A percentile compares a stretch with the other conserved stretches of the same genome.
These are phyloP conservation scores for Fraxinus anomala DNA, from an alignment of 257 asterid genomes.

Conservation along the genomic window DNA sequence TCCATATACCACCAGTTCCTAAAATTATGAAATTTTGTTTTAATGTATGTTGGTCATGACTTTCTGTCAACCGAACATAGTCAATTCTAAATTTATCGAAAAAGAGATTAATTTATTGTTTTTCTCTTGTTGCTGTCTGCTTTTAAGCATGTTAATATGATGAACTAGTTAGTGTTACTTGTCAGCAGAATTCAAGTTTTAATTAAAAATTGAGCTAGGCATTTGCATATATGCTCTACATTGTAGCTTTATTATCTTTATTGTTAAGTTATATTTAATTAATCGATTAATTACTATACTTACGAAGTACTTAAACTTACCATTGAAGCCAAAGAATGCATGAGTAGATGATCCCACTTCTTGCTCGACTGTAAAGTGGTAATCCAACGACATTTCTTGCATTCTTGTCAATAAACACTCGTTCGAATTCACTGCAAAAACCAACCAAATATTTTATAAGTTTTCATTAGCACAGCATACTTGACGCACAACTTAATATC, in stretches of 20 bases:
- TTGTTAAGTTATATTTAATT: background rate
- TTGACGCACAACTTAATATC: background rate
- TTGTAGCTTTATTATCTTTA: slow-evolving; percentile 11
- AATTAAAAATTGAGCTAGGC: slow-evolving; percentile 7
- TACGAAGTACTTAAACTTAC: slow-evolving; percentile 30
- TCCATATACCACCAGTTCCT: slow-evolving; percentile 98
- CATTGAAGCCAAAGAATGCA: slow-evolving; percentile 98
- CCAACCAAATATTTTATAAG: background rate
- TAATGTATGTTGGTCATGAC: background rate
- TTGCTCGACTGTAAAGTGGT: slow-evolving; percentile 92
- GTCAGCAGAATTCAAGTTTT: slow-evolving; percentile 3
- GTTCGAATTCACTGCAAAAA: slow-evolving; percentile 72
- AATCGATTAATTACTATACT: background rate
- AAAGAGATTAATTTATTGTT: background rate
- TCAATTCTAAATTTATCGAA: background rate
- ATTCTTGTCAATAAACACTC: slow-evolving; percentile 92
- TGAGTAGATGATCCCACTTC: slow-evolving; percentile 98
- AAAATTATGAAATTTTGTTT: background rate
- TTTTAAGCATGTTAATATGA: background rate
- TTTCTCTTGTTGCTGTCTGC: background rate
- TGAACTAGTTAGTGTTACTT: background rate
- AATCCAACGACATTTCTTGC: slow-evolving; percentile 97
- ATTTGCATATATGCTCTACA: slow-evolving; percentile 32
- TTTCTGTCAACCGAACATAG: background rate
- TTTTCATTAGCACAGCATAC: background rate